These are phyloP conservation scores for Calocybe gambosa DNA, from an alignment of 1,284 basidiomycete species.

Conservation along the genomic window DNA sequence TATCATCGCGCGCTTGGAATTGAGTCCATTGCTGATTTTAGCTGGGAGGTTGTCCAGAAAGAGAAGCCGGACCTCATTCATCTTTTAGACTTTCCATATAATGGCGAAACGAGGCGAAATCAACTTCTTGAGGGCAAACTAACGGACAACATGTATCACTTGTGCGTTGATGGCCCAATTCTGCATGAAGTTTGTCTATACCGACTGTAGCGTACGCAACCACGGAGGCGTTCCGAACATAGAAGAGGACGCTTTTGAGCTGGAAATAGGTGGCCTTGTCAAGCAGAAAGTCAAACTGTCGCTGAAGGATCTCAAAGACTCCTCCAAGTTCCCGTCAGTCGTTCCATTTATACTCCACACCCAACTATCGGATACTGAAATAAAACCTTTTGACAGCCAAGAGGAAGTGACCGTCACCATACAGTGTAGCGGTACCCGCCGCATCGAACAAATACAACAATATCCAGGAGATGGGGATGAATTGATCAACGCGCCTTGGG, in stretches of 20 bases:
- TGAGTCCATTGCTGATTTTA: conserved; percentile 39
- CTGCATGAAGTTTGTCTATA: not conserved
- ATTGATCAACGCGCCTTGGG: conserved; percentile 49
- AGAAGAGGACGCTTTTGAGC: conserved; percentile 35
- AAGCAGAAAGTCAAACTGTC: conserved; percentile 37
- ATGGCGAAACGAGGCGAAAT: conserved; percentile 41
- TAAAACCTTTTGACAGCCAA: conserved; percentile 28
- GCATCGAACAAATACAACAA: conserved; percentile 46
- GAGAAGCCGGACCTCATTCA: conserved; percentile 52
- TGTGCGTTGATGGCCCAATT: conserved; percentile 34
- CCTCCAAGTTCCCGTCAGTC: conserved; percentile 39
- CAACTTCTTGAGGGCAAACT: conserved; percentile 39
- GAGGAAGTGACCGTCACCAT: conserved; percentile 45
- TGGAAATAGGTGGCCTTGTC: conserved; percentile 46
- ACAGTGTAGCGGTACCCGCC: conserved; percentile 50
- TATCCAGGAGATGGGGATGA: conserved; percentile 58
- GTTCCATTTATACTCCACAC: not conserved
- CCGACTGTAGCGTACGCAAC: conserved; percentile 35
- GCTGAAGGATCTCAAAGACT: conserved; percentile 42
- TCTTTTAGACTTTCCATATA: conserved; percentile 48
- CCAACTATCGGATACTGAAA: not conserved
- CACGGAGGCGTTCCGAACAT: conserved; percentile 45
- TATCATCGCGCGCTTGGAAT: conserved; percentile 48
- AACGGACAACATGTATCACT: conserved; percentile 43
- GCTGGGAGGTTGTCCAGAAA: conserved; percentile 47